A percentile compares a stretch with the other conserved stretches of the same genome.
Conservation (phyloP, 768 basidiomycete genomes). For the Pholiota conissans region DNA sequence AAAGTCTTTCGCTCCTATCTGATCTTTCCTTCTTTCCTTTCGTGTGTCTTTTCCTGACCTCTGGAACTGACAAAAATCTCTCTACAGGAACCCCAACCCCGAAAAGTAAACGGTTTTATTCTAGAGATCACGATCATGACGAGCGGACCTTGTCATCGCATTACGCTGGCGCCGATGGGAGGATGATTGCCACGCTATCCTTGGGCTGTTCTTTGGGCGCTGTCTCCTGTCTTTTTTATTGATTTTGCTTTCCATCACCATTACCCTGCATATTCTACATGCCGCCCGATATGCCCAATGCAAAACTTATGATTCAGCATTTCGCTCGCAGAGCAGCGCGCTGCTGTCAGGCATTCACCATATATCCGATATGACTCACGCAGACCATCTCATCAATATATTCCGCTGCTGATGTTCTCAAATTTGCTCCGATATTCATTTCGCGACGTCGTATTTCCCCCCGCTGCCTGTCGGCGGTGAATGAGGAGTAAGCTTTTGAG, state of each 20-base stretch:
- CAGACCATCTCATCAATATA: not conserved
- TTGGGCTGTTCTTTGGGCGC: not conserved
- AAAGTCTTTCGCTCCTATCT: constrained; percentile 99
- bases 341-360: not conserved
- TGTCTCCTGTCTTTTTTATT: not conserved
- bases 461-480: not conserved
- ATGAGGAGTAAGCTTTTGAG: not conserved
- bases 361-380: not conserved
- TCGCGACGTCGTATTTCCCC: not conserved
- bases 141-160: constrained; percentile 5
- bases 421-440: not conserved
- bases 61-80: constrained; percentile 23
- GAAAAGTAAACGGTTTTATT: constrained; percentile 43
- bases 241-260: constrained; percentile 1
- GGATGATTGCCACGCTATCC: not conserved
- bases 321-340: not conserved
- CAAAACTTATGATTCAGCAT: not conserved
- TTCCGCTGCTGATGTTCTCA: not conserved
- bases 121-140: constrained; percentile 16
- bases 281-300: not conserved
- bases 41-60: constrained; percentile 8
- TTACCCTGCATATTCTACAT: not conserved
- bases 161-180: constrained; percentile 11
- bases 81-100: constrained; percentile 61
- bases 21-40: constrained; percentile 40